These are phyloP conservation scores for Monosporozyma unispora DNA, from an alignment of 805 yeast genomes.

Conservation along the genomic window DNA sequence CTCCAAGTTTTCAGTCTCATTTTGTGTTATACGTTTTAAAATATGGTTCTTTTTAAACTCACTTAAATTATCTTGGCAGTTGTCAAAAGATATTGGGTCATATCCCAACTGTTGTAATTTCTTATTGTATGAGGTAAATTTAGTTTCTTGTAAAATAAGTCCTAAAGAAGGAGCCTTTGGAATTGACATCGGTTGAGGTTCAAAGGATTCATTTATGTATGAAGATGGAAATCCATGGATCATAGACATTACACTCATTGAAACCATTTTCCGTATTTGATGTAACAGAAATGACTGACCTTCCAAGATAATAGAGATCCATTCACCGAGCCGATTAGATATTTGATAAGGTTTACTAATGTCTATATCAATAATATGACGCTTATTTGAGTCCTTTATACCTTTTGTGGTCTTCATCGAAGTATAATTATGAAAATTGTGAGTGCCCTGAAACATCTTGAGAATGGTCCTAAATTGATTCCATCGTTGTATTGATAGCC, in stretches of 20 bases:
- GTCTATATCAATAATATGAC: slow-evolving; percentile 64
- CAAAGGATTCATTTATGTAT: slow-evolving; percentile 62
- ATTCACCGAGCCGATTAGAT: slow-evolving; percentile 31
- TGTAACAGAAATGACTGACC: slow-evolving; percentile 95
- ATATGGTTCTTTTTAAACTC: slow-evolving; percentile 70
- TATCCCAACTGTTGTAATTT: slow-evolving; percentile 52
- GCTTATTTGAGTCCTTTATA: slow-evolving; percentile 49
- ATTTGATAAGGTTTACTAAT: slow-evolving; percentile 77
- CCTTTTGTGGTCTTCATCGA: slow-evolving; percentile 57
- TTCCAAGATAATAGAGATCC: slow-evolving; percentile 84
- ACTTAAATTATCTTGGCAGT: slow-evolving; percentile 43
- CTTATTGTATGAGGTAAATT: slow-evolving; percentile 66
- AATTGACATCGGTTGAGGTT: slow-evolving; percentile 45
- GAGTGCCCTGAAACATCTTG: slow-evolving; percentile 75
- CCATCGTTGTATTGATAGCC: neutral
- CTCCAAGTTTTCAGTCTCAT: slow-evolving; percentile 74
- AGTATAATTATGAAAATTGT: slow-evolving; percentile 79
- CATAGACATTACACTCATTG: slow-evolving; percentile 71
- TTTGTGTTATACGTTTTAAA: slow-evolving; percentile 53
- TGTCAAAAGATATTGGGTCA: slow-evolving; percentile 48
- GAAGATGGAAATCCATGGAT: slow-evolving; percentile 66
- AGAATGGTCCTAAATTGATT: neutral
- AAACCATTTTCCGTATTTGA: slow-evolving; percentile 90
- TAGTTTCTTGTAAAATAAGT: slow-evolving; percentile 71
- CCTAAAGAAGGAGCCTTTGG: slow-evolving; percentile 94